Base-by-base conservation (phyloP, 1,284 basidiomycete genomes). In the Leccinum insolens region DNA sequence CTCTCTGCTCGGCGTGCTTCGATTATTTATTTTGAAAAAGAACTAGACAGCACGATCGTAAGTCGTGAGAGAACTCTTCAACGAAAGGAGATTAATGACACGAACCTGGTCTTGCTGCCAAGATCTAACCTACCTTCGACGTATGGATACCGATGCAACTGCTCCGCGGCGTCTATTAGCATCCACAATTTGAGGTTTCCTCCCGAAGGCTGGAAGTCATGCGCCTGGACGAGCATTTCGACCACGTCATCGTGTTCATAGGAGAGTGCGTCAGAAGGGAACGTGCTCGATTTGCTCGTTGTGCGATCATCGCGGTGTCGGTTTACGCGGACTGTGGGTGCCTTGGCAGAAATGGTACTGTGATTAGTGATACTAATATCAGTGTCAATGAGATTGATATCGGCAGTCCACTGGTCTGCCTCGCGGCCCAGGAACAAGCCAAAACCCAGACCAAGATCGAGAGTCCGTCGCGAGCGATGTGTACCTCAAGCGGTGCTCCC, bases 401-500 rank as follows among this genome's bases (percentile, higher is more conserved):
- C 60, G 55, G 17, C 3, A 11, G 31, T 58, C 20, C 14, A 7
- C 46, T 46, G 61, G 17, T 58, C 61, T 55, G 12, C 34, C 17
- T 22, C 41, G 5, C 20, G 14, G 4, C 60, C 49, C 57, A 31
- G n/a, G 28, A 62, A 67, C 46, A 67, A 34, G 63, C 67, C 52
- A 22, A 55, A 9, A 46, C 17, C 44, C n/a, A 55, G 22, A 22
- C 6, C 52, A 8, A 55, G 52, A 55, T 12, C 83, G 82, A 66
- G 83, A 80, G 70, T 87, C 85, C 41, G 81, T 85, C 0, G 83
- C 83, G 31, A 87, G 77, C 84, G 84, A 87, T 1, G 85, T 77
- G 4, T 77, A 76, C 22, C 20, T 25, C 46, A 46, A n/a, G n/a
- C 7, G 9, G 55, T 7, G 55, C 52, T 55, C 7, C 52, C 22